Evolutionary conservation across 164 flowering plant species (phyloP).

Genomic region (Umbellularia californica): DNA sequence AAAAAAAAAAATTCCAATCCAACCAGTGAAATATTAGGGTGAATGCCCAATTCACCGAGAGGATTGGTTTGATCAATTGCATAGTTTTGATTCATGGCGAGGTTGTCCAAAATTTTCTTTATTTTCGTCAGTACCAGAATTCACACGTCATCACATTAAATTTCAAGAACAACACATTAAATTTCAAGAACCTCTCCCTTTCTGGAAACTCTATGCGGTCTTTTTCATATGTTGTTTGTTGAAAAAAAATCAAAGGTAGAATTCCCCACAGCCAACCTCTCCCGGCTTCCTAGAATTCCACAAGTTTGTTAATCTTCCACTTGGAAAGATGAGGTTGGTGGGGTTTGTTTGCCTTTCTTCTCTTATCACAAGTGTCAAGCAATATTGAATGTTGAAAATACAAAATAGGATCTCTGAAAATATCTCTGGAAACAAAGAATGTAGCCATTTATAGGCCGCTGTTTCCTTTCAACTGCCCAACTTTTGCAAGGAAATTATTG

Average conservation of each 20-base stretch:
- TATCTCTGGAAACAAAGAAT: not conserved
- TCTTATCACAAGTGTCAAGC: not conserved
- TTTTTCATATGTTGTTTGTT: no score
- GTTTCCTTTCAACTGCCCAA: not conserved
- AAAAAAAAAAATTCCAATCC: no score
- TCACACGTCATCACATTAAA: not conserved
- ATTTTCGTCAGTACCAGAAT: not conserved
- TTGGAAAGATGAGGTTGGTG: not conserved
- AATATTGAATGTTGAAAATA: not conserved
- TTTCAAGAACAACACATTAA: not conserved
- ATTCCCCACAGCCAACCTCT: no score
- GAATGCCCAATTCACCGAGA: no score
- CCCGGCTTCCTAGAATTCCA: not conserved
- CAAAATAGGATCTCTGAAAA: not conserved
- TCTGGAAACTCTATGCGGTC: not conserved
- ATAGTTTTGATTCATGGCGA: no score
- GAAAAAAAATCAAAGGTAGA: no score
- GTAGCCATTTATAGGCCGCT: not conserved
- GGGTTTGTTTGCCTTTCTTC: not conserved
- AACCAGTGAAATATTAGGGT: no score
- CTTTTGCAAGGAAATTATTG: not conserved
- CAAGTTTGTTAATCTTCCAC: not conserved
- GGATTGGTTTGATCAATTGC: no score
- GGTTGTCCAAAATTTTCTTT: no score
- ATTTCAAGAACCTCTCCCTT: no score